phyloP scores from a whole-genome alignment of 495 filamentous ascomycete species.

The Pyrenopolyporus hunteri region DNA sequence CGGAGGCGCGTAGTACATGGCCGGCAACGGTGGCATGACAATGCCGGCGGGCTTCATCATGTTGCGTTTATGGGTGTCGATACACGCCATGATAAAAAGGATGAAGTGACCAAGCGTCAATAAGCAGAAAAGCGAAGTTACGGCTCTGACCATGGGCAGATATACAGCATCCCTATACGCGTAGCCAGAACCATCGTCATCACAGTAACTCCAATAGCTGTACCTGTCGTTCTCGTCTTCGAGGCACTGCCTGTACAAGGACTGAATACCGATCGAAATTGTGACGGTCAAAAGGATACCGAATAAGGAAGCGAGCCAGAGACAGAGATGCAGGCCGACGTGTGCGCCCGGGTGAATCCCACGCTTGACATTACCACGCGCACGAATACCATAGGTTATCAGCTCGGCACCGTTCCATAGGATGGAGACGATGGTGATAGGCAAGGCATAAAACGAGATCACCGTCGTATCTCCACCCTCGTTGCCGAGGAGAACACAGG shows the following conservation, averaged over 20 bases:
- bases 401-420: conserved; percentile 48
- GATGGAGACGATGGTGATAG: conserved; percentile 40
- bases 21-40: conserved; percentile 17
- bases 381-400: conserved; percentile 37
- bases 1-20: conserved; percentile 29
- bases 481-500: conserved; percentile 23
- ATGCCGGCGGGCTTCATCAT: conserved; percentile 20
- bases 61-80: conserved; percentile 48
- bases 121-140: conserved; percentile 30
- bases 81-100: conserved; percentile 53
- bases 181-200: neutral
- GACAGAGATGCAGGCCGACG: conserved; percentile 45
- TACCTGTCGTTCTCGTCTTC: conserved; percentile 1
- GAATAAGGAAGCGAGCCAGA: conserved; percentile 44
- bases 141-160: conserved; percentile 26
- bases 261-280: neutral
- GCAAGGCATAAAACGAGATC: conserved; percentile 18
- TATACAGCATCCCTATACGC: conserved; percentile 16
- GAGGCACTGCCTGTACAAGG: neutral
- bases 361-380: conserved; percentile 30
- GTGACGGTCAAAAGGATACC: conserved; percentile 17
- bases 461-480: neutral
- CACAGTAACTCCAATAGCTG: conserved; percentile 32
- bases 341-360: conserved; percentile 48
- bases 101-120: conserved; percentile 43